Evolutionary conservation across 2,329 filamentous ascomycete genomes (phyloP).

Genomic region (Pseudogymnoascus sp.): DNA sequence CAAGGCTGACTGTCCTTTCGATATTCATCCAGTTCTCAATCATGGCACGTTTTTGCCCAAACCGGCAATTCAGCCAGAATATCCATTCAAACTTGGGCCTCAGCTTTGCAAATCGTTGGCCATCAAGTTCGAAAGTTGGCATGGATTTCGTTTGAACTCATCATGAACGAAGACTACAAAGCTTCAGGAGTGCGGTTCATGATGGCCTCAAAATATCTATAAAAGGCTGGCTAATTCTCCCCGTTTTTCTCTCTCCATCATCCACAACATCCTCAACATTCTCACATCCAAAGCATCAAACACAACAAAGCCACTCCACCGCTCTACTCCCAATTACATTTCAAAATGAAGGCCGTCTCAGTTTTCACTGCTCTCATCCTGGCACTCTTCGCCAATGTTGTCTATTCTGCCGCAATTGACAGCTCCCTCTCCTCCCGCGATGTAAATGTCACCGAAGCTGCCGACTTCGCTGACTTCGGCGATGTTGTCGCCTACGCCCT

Average conservation of each 20-base stretch:
- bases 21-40: background rate
- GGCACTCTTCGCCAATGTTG: background rate
- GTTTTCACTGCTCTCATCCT: background rate
- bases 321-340: background rate
- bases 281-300: background rate
- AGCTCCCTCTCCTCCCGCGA: background rate
- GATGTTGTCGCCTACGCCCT: constrained; percentile 10
- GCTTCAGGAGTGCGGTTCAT: too few relatives aligned
- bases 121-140: background rate
- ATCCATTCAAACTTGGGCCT: background rate
- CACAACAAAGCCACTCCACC: background rate
- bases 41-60: background rate
- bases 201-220: background rate
- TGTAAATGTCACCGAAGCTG: background rate
- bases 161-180: too few relatives aligned
- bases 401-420: background rate
- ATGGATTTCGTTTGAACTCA: background rate
- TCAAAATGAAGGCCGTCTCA: background rate
- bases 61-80: background rate
- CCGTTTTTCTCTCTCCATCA: background rate
- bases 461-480: constrained; percentile 5
- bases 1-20: background rate
- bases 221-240: background rate
- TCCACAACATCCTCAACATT: background rate
- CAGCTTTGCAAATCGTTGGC: background rate